phyloP scores from a whole-genome alignment of 176 grass and related monocot genomes.

The Otatea glauca region DNA sequence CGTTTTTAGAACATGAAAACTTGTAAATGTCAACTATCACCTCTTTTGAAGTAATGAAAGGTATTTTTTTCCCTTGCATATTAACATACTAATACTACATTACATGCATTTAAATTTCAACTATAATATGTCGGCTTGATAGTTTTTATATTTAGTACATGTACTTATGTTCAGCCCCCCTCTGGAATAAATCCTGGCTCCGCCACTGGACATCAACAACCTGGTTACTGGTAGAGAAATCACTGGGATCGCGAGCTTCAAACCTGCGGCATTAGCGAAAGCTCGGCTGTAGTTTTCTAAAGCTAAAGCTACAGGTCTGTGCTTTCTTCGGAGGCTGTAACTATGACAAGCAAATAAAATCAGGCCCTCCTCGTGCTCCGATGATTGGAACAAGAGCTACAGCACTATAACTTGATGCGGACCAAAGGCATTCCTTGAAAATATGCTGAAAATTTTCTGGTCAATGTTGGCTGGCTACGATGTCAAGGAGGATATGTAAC shows the following conservation, averaged over 20 bases:
- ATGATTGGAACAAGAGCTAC: background rate
- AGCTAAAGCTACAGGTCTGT: background rate
- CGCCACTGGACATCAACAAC: slow-evolving; percentile 62
- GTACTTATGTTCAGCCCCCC: no score
- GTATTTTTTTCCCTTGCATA: no score
- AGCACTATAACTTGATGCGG: background rate
- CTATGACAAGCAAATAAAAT: slow-evolving; percentile 11
- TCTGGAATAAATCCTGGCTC: no score
- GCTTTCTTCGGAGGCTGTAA: background rate
- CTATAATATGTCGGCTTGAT: no score
- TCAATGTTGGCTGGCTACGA: slow-evolving; percentile 36
- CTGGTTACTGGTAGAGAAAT: slow-evolving; percentile 79
- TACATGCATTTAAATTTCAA: no score
- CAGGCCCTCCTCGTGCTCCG: background rate
- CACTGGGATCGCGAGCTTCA: slow-evolving; percentile 83
- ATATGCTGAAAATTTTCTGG: background rate
- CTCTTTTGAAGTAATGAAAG: no score
- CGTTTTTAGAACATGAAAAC: no score
- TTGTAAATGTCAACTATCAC: no score
- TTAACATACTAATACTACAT: no score
- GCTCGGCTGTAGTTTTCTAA: slow-evolving; percentile 43
- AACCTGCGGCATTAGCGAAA: slow-evolving; percentile 56
- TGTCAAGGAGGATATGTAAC: background rate
- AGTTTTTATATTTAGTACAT: no score
- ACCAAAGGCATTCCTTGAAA: background rate